phyloP scores from a whole-genome alignment of 805 yeast species.

The Yamadazyma nakazawae region DNA sequence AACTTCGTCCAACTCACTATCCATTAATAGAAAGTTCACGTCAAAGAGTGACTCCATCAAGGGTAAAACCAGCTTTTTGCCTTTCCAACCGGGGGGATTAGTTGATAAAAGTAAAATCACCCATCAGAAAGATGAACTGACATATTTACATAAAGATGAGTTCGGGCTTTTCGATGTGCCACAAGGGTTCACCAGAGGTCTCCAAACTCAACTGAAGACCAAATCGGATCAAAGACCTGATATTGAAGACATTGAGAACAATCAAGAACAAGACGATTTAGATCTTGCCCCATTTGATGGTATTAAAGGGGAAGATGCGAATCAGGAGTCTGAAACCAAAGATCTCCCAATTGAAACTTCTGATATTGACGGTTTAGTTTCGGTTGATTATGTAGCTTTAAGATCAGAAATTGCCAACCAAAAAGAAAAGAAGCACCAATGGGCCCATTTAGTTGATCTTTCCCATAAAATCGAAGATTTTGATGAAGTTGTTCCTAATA shows the following conservation, averaged over 20 bases:
- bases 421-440: conserved; percentile 48
- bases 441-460: conserved; percentile 96
- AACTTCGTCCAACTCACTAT: conserved; percentile 66
- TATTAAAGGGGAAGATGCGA: conserved; percentile 1
- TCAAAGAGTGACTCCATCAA: conserved; percentile 57
- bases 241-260: not conserved
- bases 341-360: conserved; percentile 24
- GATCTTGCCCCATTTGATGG: conserved; percentile 13
- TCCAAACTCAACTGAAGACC: conserved; percentile 27
- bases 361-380: conserved; percentile 45
- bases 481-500: conserved; percentile 82
- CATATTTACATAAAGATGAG: conserved; percentile 58
- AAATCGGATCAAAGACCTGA: conserved; percentile 11
- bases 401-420: conserved; percentile 22
- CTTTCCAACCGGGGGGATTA: conserved; percentile 91
- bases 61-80: conserved; percentile 74
- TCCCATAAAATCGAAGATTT: conserved; percentile 82
- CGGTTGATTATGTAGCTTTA: conserved; percentile 29
- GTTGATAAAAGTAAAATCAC: conserved; percentile 17
- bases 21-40: conserved; percentile 65
- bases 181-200: conserved; percentile 77
- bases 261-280: conserved; percentile 12
- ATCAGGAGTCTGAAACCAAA: not conserved
- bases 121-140: conserved; percentile 28
- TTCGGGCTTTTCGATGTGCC: conserved; percentile 78